phyloP scores from a whole-genome alignment of 257 asterid species.

The Plantago elongata region DNA sequence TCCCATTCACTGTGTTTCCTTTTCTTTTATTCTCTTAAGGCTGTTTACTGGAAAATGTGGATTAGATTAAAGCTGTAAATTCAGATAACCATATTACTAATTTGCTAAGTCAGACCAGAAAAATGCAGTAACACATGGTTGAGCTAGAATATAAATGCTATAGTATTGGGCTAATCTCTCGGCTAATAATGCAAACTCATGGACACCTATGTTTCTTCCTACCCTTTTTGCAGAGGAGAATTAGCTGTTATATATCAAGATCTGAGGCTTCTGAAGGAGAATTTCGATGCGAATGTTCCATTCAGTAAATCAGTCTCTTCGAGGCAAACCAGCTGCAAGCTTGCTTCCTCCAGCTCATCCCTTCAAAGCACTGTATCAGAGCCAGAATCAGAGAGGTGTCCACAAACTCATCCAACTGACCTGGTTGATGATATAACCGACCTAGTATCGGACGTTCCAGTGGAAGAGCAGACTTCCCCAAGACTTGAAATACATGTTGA shows the following conservation, averaged over 20 bases:
- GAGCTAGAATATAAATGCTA: no score
- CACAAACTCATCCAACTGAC: constrained; percentile 2
- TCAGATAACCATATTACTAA: no score
- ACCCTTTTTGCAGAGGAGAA: constrained; percentile 59
- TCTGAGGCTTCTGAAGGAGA: constrained; percentile 55
- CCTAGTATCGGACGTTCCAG: background rate
- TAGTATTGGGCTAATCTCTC: background rate
- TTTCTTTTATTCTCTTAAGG: background rate
- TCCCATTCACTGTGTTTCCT: background rate
- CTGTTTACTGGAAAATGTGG: no score
- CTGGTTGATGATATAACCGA: no score
- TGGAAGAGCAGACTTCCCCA: constrained; percentile 3
- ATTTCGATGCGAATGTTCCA: constrained; percentile 49
- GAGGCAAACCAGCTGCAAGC: constrained; percentile 49
- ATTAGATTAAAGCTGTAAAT: no score
- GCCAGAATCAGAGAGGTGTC: background rate
- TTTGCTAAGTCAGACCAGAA: no score
- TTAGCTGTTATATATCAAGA: constrained; percentile 78
- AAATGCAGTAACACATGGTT: no score
- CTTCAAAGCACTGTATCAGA: constrained; percentile 36
- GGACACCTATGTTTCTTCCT: background rate
- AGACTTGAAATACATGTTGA: background rate
- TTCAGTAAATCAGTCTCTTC: constrained; percentile 50
- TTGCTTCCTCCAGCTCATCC: constrained; percentile 57
- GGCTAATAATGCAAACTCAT: background rate